Evolutionary conservation across 1,284 basidiomycete species (phyloP), one percentile per base, ranked within the genome.

Genomic region (Inonotus obliquus): DNA sequence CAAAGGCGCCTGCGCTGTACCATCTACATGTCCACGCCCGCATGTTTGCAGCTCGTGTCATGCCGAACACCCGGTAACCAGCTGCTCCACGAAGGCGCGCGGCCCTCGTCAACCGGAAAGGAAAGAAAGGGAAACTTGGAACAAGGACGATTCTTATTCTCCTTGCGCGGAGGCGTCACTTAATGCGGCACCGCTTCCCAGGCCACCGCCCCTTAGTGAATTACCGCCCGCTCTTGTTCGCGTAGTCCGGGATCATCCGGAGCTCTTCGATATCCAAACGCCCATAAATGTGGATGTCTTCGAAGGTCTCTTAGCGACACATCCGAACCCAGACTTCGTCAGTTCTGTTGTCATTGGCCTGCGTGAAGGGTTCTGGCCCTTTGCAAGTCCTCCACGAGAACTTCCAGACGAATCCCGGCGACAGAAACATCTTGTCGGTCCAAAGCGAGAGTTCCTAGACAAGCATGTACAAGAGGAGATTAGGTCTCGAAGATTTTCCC

Each of bases 351-450:
- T 66, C 10, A 38, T 25, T 1, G 73, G 72, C 0, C 67, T 79
- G 2, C 56, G 68, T 2, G 62, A 74, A 38, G 78, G 77, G 1
- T 78, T 78, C 65, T 79, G 77, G 77, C 77, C 76, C 0, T 77
- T 66, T 63, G 77, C 77, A 0, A 64, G 73, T n/a, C 58, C 2
- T 45, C 62, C 10, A 2, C 4, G 0, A 70, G 71, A 25, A 73
- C 72, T 4, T 55, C 73, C 65, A 1, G 71, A 78, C 45, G 65
- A 65, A 27, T 69, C 70, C 0, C 48, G 56, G 14, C n/a, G 52
- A 38, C 61, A 62, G 39, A 58, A 32, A 38, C 35, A n/a, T 2
- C 55, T 62, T 13, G 35, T 63, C 14, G 29, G 32, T 1, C 56
- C 32, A 23, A 45, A 48, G 13, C 56, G 23, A 13, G 27, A 23